Base-by-base conservation (phyloP, 495 filamentous ascomycete genomes). In the Diplogelasinospora grovesii region DNA sequence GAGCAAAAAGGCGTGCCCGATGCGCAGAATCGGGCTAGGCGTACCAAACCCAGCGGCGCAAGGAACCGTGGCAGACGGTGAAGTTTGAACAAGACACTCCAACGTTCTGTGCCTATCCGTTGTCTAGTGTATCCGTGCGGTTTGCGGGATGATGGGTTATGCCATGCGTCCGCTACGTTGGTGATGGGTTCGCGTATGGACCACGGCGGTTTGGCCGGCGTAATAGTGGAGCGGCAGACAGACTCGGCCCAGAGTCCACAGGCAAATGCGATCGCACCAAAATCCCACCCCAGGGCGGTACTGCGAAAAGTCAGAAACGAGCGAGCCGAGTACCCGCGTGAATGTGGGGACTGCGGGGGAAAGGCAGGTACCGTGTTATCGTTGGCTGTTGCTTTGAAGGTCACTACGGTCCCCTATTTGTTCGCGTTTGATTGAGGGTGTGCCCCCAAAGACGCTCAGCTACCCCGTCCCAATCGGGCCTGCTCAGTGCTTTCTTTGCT, bases 191-290 rank as follows among this genome's bases (percentile, higher is more conserved):
- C 40, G 31, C 34, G 49, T 48, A 53, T 54, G 52, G 54, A 45
- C 46, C 57, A 59, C 68, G 68, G 69, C 68, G 61, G 57, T 70
- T 70, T 73, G 59, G 59, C 69, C 69, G 69, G 69, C 65, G 61
- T 64, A 73, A 73, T 70, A 69, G 69, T 73, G 69, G 69, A 69
- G 66, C 54, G 53, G n/a, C n/a, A n/a, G n/a, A n/a, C n/a, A n/a
- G 50, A 55, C 44, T 41, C 46, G 52, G 54, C 45, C 54, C 45
- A 57, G 39, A 49, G 50, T 22, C 50, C 39, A 45, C 38, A 40
- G n/a, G n/a, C 32, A 46, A 40, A 49, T 41, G 36, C 36, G 47
- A 49, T 21, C 45, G n/a, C n/a, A n/a, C n/a, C n/a, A n/a, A n/a
- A n/a, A n/a, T n/a, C n/a, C n/a, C n/a, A n/a, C n/a, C n/a, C n/a